These are phyloP conservation scores for Boletus reticuloceps DNA, from an alignment of 768 basidiomycete species.

Conservation along the genomic window DNA sequence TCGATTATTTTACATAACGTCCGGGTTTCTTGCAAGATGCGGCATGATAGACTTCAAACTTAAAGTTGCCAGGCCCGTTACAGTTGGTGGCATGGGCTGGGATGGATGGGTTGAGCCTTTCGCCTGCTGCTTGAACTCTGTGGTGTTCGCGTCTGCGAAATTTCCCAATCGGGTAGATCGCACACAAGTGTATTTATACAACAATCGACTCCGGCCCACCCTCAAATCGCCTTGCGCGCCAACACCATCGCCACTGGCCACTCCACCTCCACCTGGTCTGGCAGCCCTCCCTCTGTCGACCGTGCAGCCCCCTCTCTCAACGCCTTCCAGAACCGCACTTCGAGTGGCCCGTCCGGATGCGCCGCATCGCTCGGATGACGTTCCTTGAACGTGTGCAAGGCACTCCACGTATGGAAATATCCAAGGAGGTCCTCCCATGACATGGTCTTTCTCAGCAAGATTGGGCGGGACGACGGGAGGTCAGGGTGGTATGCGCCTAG, in stretches of 20 bases:
- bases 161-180: no score
- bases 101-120: no score
- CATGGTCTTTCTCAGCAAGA: constrained; percentile 58
- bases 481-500: background rate
- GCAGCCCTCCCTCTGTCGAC: constrained; percentile 13
- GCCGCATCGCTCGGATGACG: constrained; percentile 52
- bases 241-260: constrained; percentile 37
- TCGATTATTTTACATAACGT: no score
- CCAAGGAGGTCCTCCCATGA: constrained; percentile 64
- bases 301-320: constrained; percentile 37
- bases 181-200: no score
- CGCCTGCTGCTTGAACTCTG: no score
- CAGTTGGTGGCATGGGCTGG: no score
- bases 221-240: constrained; percentile 8
- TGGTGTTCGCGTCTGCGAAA: no score
- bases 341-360: constrained; percentile 57
- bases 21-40: no score
- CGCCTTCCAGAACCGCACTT: constrained; percentile 58
- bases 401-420: constrained; percentile 71
- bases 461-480: constrained; percentile 10
- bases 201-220: no score
- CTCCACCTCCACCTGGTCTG: constrained; percentile 33
- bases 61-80: no score
- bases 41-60: no score
- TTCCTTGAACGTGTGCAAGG: constrained; percentile 67